phyloP scores from a whole-genome alignment of 495 filamentous ascomycete species.

The Clohesyomyces aquaticus region DNA sequence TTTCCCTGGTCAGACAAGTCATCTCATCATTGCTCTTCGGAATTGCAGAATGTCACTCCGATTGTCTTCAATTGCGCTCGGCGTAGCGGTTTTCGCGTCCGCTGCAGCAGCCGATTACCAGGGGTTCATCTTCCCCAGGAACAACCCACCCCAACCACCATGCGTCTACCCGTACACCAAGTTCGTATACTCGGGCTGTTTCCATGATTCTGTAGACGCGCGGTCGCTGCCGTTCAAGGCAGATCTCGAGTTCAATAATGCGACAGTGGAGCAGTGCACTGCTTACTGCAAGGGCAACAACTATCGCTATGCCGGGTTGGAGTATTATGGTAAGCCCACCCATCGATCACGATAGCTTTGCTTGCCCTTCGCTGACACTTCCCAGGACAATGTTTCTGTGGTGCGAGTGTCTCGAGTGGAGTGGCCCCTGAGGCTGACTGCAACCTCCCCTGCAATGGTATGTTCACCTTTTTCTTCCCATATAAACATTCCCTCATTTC shows the following conservation, averaged over 20 bases:
- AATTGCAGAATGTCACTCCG: slow-evolving; percentile 9
- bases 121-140: slow-evolving; percentile 16
- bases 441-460: slow-evolving; percentile 53
- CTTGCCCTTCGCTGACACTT: background rate
- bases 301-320: slow-evolving; percentile 59
- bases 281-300: slow-evolving; percentile 59
- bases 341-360: too few relatives aligned
- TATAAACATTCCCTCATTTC: too few relatives aligned
- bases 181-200: slow-evolving; percentile 60
- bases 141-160: slow-evolving; percentile 34
- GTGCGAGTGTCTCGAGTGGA: slow-evolving; percentile 47
- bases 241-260: slow-evolving; percentile 46
- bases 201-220: slow-evolving; percentile 40
- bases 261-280: slow-evolving; percentile 57
- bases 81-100: background rate
- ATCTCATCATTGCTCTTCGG: background rate
- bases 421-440: slow-evolving; percentile 49
- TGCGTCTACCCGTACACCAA: slow-evolving; percentile 51
- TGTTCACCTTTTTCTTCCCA: background rate
- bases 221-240: slow-evolving; percentile 52
- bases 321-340: slow-evolving; percentile 52
- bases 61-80: background rate
- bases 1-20: background rate
- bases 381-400: slow-evolving; percentile 56
- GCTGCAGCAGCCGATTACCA: background rate